Evolutionary conservation across 805 yeast species (phyloP), one percentile per base, ranked within the genome.

Genomic region (Candida hungchunana): DNA sequence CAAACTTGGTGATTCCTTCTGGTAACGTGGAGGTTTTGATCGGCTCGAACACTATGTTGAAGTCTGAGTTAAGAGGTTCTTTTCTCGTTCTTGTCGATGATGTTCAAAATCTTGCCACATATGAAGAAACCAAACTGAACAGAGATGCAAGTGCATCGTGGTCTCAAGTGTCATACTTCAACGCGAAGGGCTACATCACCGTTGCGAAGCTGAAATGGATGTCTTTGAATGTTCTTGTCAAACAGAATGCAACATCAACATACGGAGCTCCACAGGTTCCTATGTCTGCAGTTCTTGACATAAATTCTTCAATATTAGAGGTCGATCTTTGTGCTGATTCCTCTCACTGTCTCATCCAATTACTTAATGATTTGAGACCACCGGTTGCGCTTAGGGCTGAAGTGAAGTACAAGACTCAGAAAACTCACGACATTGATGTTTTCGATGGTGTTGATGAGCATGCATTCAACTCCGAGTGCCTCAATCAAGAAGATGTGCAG

Each of bases 321-420:
- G 30, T 81, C 1, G 78, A 77, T 18, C 39, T 80, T 3, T 88
- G 96, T 62, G 90, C 96, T 1, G 97, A 89, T 54, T 86, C 96
- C 0, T 69, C 79, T 0, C 82, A 85, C 49, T 75, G 90, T 10
- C 57, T 89, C 27, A 42, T 77, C 2, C 94, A 82, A 43, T 50
- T 84, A 7, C 44, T 80, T 8, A 78, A 75, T 40, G 95, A 87
- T 50, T 63, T 89, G 48, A 84, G 82, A 47, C 75, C 75, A 11
- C 88, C 89, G 0, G 58, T 84, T 2, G 58, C 68, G 6, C 77
- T 82, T 26, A 65, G 68, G 1, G 78, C 77, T 41, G 75, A 75
- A 3, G 73, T 75, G 23, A 83, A 78, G 56, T 82, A 71, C 54
- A 74, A 67, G 32, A 51, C 59, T 8, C 49, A 56, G 22, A 49